Conservation (phyloP, 306 rosid species). For the Dryas alaskensis region DNA sequence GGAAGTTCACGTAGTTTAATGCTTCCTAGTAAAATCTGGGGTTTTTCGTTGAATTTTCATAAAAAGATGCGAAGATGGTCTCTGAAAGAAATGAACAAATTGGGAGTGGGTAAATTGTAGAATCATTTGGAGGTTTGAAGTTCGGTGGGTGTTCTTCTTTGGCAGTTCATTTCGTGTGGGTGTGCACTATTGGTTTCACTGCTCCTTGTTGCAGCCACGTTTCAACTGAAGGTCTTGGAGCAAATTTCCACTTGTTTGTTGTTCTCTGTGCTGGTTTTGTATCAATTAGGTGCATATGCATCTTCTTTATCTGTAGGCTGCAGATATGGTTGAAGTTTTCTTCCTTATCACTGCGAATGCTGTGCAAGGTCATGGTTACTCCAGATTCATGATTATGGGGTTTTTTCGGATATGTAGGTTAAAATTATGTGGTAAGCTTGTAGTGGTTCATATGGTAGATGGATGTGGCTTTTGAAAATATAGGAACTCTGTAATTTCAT, state of each 20-base stretch:
- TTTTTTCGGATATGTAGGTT: constrained; percentile 24
- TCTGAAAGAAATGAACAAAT: constrained; percentile 14
- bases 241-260: constrained; percentile 2
- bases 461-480: constrained; percentile 32
- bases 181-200: constrained; percentile 13
- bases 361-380: constrained; percentile 27
- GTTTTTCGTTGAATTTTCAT: constrained; percentile 5
- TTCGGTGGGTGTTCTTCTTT: constrained; percentile 19
- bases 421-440: constrained; percentile 15
- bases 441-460: constrained; percentile 22
- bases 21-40: constrained; percentile 13
- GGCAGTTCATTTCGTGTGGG: constrained; percentile 12
- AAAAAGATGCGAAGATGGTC: constrained; percentile 3
- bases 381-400: constrained; percentile 20
- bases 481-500: constrained; percentile 17
- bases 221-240: constrained; percentile 25
- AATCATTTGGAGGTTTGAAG: constrained; percentile 11
- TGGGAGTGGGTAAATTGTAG: background rate
- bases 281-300: constrained; percentile 14
- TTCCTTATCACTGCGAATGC: constrained; percentile 13
- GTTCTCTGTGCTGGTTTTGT: constrained; percentile 22
- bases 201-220: constrained; percentile 23
- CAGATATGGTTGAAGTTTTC: constrained; percentile 26
- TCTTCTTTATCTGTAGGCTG: constrained; percentile 33
- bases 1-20: background rate